Evolutionary conservation across 2,329 filamentous ascomycete genomes (phyloP), one percentile per base, ranked within the genome.

Genomic region (Fonsecaea pugnacius): DNA sequence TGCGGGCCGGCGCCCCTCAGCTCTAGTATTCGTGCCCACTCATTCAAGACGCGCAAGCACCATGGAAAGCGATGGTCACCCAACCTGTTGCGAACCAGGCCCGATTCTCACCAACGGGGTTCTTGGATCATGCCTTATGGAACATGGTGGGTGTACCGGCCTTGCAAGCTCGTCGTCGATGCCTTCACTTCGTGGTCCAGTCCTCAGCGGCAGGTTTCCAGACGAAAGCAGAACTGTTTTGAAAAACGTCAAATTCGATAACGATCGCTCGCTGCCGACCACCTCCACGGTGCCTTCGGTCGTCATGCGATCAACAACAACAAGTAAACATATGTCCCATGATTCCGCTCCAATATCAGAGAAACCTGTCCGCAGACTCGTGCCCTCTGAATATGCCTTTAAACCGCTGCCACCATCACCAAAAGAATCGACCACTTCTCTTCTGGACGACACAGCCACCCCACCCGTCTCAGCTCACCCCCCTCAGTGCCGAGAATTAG

Each of bases 141-240:
- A 52, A 24, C 40, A 7, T 12, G 16, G 5, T 6, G 27, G n/a
- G 43, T 24, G 43, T 32, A 51, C 30, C n/a, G 46, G 32, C 10
- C 58, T 51, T 16, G 18, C 58, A 35, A 24, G 36, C 30, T 68
- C 66, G 10, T 55, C 66, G 10, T 55, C 62, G 27, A 50, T 67
- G 12, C 66, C 62, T 16, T 70, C 66, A 10, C 66, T 70, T 27
- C 64, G 67, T 35, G 62, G 67, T 48, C 68, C 68, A 5, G 56
- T 68, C 43, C 68, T 66, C 33, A 58, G 61, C 56, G 62, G 36
- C 27, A 43, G 51, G 46, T 66, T 70, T 52, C 62, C 64, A 16
- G 46, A 64, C n/a, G 64, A 70, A 48, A 67, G 64, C 35, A 62
- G 54, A 48, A 59, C 60, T 30, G 58, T 69, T 18, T 35, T 68